These are phyloP conservation scores for Pseudocercospora musae DNA, from an alignment of 2,329 filamentous ascomycete species.

Conservation along the genomic window DNA sequence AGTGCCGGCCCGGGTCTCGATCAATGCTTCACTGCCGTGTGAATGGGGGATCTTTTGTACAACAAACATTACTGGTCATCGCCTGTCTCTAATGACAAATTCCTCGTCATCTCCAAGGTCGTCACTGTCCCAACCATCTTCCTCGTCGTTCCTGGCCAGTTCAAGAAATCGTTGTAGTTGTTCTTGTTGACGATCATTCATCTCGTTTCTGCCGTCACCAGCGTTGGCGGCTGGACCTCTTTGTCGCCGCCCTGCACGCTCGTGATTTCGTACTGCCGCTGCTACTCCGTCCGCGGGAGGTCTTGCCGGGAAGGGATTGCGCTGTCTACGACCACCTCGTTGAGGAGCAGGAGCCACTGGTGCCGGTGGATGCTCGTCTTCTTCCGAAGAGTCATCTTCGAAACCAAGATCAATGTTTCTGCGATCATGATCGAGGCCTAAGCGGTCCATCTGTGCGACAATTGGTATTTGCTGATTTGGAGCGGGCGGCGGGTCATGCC, in stretches of 20 bases:
- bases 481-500: slow-evolving; percentile 8
- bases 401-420: slow-evolving; percentile 7
- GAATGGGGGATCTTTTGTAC: slow-evolving; percentile 5
- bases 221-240: slow-evolving; percentile 8
- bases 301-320: slow-evolving; percentile 27
- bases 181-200: slow-evolving; percentile 26
- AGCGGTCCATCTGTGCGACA: slow-evolving; percentile 21
- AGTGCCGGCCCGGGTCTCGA: no score
- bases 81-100: slow-evolving; percentile 24
- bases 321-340: slow-evolving; percentile 17
- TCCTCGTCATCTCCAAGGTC: slow-evolving; percentile 47
- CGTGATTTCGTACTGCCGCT: slow-evolving; percentile 22
- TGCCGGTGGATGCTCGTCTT: neutral
- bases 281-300: slow-evolving; percentile 21
- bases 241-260: slow-evolving; percentile 13
- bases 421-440: slow-evolving; percentile 15
- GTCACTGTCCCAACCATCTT: slow-evolving; percentile 60
- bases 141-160: slow-evolving; percentile 51
- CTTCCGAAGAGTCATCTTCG: neutral
- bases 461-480: slow-evolving; percentile 14
- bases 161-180: slow-evolving; percentile 52
- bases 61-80: slow-evolving; percentile 1
- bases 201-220: slow-evolving; percentile 16
- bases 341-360: slow-evolving; percentile 5
- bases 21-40: no score